These are phyloP conservation scores for Aspergillus neoniger DNA, from an alignment of 2,329 filamentous ascomycete species.

Conservation along the genomic window DNA sequence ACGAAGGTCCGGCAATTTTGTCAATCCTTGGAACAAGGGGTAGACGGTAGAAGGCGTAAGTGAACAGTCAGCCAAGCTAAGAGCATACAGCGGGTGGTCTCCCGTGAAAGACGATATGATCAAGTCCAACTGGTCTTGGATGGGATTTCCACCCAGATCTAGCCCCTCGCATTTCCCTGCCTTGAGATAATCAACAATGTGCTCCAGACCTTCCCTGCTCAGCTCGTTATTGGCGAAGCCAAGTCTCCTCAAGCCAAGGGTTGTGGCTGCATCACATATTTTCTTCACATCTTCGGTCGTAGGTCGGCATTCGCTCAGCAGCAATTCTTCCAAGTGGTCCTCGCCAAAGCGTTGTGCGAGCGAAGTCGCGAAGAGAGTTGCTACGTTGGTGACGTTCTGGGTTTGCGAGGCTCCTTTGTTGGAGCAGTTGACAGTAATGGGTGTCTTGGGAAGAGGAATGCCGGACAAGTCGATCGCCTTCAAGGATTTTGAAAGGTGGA, in stretches of 20 bases:
- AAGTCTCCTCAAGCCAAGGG: conserved; percentile 74
- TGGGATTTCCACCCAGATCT: conserved; percentile 83
- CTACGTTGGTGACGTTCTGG: conserved; percentile 52
- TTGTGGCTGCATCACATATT: conserved; percentile 79
- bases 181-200: conserved; percentile 74
- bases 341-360: conserved; percentile 76
- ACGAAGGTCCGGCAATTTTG: conserved; percentile 70
- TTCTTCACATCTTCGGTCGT: conserved; percentile 69
- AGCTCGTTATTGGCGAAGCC: conserved; percentile 83
- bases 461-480: conserved; percentile 85
- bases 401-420: conserved; percentile 16
- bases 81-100: conserved; percentile 68
- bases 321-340: conserved; percentile 74
- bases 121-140: conserved; percentile 55
- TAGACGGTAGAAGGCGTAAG: conserved; percentile 72
- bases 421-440: conserved; percentile 29
- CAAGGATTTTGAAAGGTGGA: conserved; percentile 85
- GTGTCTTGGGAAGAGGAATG: conserved; percentile 68
- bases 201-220: conserved; percentile 69
- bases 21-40: conserved; percentile 72
- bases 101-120: conserved; percentile 40
- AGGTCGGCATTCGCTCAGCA: conserved; percentile 77
- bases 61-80: conserved; percentile 85
- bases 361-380: conserved; percentile 70
- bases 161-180: conserved; percentile 81